phyloP scores from a whole-genome alignment of 176 grass and related monocot genomes.

The Paspalum notatum region DNA sequence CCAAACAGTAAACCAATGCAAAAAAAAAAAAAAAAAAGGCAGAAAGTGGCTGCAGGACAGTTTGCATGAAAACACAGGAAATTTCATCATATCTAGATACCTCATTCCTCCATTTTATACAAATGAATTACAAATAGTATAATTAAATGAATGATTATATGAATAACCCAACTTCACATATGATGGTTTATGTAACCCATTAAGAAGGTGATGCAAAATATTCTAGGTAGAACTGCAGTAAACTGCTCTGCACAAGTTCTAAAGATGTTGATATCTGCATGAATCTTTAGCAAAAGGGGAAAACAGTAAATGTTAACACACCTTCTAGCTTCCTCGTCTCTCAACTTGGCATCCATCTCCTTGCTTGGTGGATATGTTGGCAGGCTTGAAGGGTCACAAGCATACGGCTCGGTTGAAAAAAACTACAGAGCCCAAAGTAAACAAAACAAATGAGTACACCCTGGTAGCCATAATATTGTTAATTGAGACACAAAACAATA shows the following conservation, averaged over 20 bases:
- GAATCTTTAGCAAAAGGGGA: neutral
- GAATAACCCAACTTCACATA: neutral
- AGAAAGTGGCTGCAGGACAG: neutral
- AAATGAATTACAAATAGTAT: neutral
- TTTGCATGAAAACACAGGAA: constrained; percentile 7
- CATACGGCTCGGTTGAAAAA: constrained; percentile 57
- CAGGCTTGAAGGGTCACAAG: constrained; percentile 55
- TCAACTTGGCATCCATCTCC: constrained; percentile 70
- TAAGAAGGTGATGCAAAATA: neutral
- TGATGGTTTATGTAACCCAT: constrained; percentile 15
- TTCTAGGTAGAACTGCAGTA: neutral
- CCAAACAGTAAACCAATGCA: neutral
- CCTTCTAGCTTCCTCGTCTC: constrained; percentile 63
- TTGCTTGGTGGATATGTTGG: constrained; percentile 60
- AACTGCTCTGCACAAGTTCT: neutral
- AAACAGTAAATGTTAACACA: constrained; percentile 31
- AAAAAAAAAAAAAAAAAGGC: neutral
- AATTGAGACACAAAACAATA: neutral
- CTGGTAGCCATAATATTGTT: neutral
- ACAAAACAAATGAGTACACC: constrained; percentile 15
- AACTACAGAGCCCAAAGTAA: constrained; percentile 33
- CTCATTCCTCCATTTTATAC: neutral
- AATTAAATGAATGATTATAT: neutral
- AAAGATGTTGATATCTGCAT: constrained; percentile 10
- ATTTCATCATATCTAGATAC: constrained; percentile 18